A percentile compares a stretch with the other conserved stretches of the same genome.
Conservation (phyloP, 2,329 filamentous ascomycete species). For the Pseudocercospora crystallina region DNA sequence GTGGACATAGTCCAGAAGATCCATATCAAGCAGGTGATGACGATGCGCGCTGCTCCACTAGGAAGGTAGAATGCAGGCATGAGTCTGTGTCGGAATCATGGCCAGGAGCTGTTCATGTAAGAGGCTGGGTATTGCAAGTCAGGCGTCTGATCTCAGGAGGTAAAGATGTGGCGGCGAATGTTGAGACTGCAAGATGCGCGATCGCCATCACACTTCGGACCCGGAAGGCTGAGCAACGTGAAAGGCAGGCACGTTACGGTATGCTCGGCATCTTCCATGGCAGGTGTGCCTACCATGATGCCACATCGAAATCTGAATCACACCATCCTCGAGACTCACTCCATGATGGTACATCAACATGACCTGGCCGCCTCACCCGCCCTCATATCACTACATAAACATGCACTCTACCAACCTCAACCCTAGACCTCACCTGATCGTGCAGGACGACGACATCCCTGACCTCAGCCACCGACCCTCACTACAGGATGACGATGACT, state of each 20-base stretch:
- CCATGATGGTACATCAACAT: not conserved
- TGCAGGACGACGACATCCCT: constrained; percentile 2
- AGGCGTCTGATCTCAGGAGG: too few species aligned
- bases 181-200: too few species aligned
- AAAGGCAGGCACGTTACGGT: too few species aligned
- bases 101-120: not conserved
- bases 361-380: not conserved
- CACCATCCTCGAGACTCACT: not conserved
- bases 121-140: too few species aligned
- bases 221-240: too few species aligned
- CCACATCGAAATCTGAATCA: too few species aligned
- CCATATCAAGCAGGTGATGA: constrained; percentile 26
- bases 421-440: constrained; percentile 1
- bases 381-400: not conserved
- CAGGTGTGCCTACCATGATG: too few species aligned
- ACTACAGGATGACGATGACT: too few species aligned
- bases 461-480: not conserved
- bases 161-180: not conserved
- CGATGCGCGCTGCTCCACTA: constrained; percentile 21
- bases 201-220: too few species aligned
- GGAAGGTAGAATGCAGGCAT: constrained; percentile 26
- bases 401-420: too few species aligned
- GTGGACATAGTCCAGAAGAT: constrained; percentile 26
- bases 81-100: not conserved
- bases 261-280: too few species aligned